Evolutionary conservation across 225 moss, liverwort and hornwort genomes (phyloP), one percentile per base, ranked within the genome.

Genomic region (Climacium dendroides): DNA sequence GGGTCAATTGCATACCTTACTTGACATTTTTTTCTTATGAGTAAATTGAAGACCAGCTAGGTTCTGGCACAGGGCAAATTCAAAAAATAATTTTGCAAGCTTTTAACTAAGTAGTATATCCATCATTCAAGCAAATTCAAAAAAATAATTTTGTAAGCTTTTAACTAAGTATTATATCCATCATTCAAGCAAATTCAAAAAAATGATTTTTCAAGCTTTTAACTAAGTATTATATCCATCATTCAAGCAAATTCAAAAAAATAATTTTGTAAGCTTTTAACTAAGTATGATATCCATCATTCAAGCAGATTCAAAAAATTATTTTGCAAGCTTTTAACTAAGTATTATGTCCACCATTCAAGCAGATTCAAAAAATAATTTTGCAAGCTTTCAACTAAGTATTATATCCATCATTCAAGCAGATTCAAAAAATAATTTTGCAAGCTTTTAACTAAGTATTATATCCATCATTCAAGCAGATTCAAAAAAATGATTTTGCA

Each of bases 51-150:
- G n/a, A 7, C 10, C n/a, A 4, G n/a, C n/a, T n/a, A n/a, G 9
- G 24, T 76, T 53, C 6, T 0, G 0, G 53, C 0, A 0, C 1
- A 13, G 4, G 3, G 10, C 24, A 24, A 24, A 24, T 15, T 76
- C 14, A 35, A 35, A n/a, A 53, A 3, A 35, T 5, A 4, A 52
- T 13, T 48, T 74, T 74, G 64, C 34, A 35, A 65, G 17, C 37
- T 37, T 67, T 67, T 6, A 45, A 45, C 45, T 45, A 45, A 45
- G 45, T 45, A 34, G 63, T 15, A 10, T 47, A 34, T 32, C 32
- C 23, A 45, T 32, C 58, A 74, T 74, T 74, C 32, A 30, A n/a
- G 63, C 0, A 24, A 24, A 24, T 15, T 76, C 14, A 35, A 35
- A n/a, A 53, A 3, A 35, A n/a, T 5, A 4, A 52, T 13, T 48